Percentiles rank a stretch among this genome's conserved stretches.
phyloP scores from a whole-genome alignment of 2,329 filamentous ascomycete genomes.

The Phoma sp. region DNA sequence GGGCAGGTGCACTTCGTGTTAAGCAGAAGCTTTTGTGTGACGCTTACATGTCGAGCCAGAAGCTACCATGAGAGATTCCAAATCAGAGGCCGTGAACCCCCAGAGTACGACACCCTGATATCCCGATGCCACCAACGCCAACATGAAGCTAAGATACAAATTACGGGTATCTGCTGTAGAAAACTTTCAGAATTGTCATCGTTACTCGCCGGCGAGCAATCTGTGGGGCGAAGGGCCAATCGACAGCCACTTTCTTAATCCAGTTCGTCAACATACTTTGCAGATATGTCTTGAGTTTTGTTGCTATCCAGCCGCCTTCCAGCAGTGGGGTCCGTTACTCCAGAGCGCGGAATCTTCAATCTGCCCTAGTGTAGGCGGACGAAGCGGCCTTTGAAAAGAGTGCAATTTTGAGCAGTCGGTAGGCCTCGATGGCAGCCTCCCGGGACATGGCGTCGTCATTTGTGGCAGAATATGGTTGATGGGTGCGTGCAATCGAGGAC shows the following conservation, averaged over 20 bases:
- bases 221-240: too few species aligned
- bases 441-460: constrained; percentile 28
- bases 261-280: neutral
- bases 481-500: constrained; percentile 33
- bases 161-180: constrained; percentile 7
- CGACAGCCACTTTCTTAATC: neutral
- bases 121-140: constrained; percentile 5
- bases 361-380: constrained; percentile 1
- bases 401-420: constrained; percentile 41
- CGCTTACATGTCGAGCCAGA: neutral
- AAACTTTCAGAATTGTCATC: neutral
- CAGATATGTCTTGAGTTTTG: neutral
- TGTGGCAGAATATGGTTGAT: constrained; percentile 14
- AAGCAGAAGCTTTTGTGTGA: neutral
- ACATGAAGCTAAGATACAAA: neutral
- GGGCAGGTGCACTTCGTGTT: neutral
- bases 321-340: neutral
- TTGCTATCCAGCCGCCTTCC: neutral
- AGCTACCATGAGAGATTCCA: constrained; percentile 9
- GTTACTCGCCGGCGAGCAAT: constrained; percentile 9
- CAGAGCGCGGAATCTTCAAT: neutral
- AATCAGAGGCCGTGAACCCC: neutral
- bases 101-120: neutral
- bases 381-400: constrained; percentile 46
- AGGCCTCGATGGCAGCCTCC: constrained; percentile 44